Conservation (phyloP, 768 basidiomycete genomes). For the Lyophyllum decastes region DNA sequence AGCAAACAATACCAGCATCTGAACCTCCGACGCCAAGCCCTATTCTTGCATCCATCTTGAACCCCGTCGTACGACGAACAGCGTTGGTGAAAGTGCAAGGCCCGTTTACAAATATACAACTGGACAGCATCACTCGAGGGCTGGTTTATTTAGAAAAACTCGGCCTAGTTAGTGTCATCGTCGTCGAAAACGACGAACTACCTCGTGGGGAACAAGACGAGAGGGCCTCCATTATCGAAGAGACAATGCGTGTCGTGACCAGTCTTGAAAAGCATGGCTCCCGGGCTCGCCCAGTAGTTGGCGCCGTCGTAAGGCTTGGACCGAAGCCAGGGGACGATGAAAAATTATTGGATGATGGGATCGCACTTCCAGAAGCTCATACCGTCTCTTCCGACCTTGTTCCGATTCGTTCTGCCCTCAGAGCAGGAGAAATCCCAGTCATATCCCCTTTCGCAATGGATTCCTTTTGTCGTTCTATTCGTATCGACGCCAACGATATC, state of each 20-base stretch:
- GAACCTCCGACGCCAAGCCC: constrained; percentile 48
- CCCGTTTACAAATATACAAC: constrained; percentile 89
- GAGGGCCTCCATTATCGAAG: constrained; percentile 65
- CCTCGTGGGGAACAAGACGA: constrained; percentile 69
- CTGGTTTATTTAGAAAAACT: constrained; percentile 96
- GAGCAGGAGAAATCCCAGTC: constrained; percentile 95
- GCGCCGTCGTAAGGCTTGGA: constrained; percentile 82
- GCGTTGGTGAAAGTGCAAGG: constrained; percentile 97
- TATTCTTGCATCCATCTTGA: constrained; percentile 73
- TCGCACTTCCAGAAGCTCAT: constrained; percentile 70
- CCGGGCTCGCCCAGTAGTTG: constrained; percentile 84
- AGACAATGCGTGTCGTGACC: constrained; percentile 83
- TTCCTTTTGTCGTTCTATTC: constrained; percentile 82
- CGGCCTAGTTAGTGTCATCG: constrained; percentile 93
- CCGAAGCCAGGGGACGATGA: constrained; percentile 60
- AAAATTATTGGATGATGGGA: constrained; percentile 27
- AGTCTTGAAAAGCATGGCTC: constrained; percentile 86
- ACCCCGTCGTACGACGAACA: constrained; percentile 83
- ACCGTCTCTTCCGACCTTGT: constrained; percentile 79
- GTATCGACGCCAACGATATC: constrained; percentile 86
- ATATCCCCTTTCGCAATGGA: constrained; percentile 92
- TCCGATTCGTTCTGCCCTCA: constrained; percentile 84
- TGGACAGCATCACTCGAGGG: constrained; percentile 91
- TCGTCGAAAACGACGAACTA: constrained; percentile 86
- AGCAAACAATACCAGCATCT: constrained; percentile 36